These are phyloP conservation scores for Serendipita sp. DNA, from an alignment of 768 basidiomycete species.

Conservation along the genomic window DNA sequence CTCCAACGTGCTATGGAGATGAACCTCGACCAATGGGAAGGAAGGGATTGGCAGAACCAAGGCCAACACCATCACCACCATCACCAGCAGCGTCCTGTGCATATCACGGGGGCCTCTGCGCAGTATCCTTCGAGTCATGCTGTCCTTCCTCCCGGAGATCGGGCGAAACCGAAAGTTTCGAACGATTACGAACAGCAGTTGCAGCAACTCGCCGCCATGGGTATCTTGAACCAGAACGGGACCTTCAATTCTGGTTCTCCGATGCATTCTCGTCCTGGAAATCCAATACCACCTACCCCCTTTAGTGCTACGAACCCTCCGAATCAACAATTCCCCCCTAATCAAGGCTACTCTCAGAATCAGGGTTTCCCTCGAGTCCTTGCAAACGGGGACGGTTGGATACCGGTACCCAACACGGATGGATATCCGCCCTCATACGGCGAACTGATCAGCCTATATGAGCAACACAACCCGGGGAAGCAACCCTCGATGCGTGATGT, in stretches of 20 bases:
- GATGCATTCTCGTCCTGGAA: constrained; percentile 1
- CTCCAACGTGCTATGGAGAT: constrained; percentile 1
- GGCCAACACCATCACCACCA: not conserved
- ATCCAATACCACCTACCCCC: not conserved
- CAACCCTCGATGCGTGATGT: not conserved
- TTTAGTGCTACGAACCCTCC: not conserved
- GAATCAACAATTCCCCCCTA: not conserved
- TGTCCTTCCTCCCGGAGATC: not conserved
- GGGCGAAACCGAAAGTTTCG: not conserved
- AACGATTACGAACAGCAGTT: constrained; percentile 4
- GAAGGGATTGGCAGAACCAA: not conserved
- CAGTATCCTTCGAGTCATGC: constrained; percentile 4
- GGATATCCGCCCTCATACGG: constrained; percentile 3
- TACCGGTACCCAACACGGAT: constrained; percentile 3
- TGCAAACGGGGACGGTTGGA: not conserved
- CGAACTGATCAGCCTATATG: constrained; percentile 1
- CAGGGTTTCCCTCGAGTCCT: not conserved
- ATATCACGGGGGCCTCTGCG: not conserved
- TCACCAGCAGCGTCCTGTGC: not conserved
- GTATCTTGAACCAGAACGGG: not conserved
- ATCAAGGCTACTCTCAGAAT: not conserved
- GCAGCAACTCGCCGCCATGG: not conserved
- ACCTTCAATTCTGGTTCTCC: not conserved
- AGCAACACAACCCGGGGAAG: constrained; percentile 3
- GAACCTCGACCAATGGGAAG: constrained; percentile 1